Evolutionary conservation across 768 basidiomycete species (phyloP).

Genomic region (Hypholoma fasciculare): DNA sequence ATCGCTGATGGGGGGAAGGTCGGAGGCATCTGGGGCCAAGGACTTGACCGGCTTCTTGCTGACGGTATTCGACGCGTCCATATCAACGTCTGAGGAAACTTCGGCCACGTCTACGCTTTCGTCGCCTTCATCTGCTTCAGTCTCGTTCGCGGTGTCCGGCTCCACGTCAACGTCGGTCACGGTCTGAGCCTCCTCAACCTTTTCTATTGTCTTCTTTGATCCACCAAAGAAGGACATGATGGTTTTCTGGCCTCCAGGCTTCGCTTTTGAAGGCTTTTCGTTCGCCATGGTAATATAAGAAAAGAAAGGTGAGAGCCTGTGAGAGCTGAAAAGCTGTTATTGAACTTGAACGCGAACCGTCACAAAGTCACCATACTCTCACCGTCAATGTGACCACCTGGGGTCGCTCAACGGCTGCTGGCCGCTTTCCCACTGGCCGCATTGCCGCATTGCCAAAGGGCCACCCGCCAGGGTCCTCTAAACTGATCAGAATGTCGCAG

Average conservation of each 20-base stretch:
- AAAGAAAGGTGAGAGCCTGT: conserved; percentile 3
- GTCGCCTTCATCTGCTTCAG: conserved; percentile 21
- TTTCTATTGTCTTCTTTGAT: conserved; percentile 26
- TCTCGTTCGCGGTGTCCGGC: conserved; percentile 21
- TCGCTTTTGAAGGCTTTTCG: conserved; percentile 36
- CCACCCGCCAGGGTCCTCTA: not conserved
- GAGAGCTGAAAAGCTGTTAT: not conserved
- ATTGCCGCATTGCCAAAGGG: no score
- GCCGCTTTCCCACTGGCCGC: not conserved
- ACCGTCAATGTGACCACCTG: not conserved
- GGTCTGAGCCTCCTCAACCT: conserved; percentile 11
- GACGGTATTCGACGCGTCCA: conserved; percentile 26
- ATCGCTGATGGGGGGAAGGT: conserved; percentile 75
- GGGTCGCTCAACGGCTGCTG: not conserved
- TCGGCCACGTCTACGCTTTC: conserved; percentile 26
- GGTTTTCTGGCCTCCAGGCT: conserved; percentile 48
- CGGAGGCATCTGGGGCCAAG: conserved; percentile 56
- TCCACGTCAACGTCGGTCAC: conserved; percentile 30
- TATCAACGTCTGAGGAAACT: conserved; percentile 32
- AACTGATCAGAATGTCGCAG: conserved; percentile 7
- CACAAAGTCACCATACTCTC: conserved; percentile 5
- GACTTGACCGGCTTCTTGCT: conserved; percentile 37
- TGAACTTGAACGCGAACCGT: conserved; percentile 10
- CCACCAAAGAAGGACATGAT: conserved; percentile 56
- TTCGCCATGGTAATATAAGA: conserved; percentile 45